Conservation (phyloP, 2,329 filamentous ascomycete genomes). For the Akanthomyces muscarius region DNA sequence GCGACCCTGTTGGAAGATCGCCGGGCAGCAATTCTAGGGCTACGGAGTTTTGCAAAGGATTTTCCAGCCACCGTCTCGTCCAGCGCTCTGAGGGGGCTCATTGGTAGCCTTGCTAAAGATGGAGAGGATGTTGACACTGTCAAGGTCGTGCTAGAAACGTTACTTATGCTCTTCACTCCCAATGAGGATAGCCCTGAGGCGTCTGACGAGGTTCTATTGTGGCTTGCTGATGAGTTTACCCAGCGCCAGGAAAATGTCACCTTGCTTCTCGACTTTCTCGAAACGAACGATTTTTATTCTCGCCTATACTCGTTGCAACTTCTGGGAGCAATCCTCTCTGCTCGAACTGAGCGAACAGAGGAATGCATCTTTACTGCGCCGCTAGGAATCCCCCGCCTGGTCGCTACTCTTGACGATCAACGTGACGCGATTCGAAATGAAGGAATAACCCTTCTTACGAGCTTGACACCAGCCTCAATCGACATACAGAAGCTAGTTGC, state of each 20-base stretch:
- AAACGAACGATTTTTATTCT: slow-evolving; percentile 82
- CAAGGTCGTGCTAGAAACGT: slow-evolving; percentile 89
- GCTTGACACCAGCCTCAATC: slow-evolving; percentile 77
- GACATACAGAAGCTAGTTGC: slow-evolving; percentile 94
- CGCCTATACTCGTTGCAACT: slow-evolving; percentile 88
- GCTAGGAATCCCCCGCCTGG: slow-evolving; percentile 80
- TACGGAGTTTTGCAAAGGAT: slow-evolving; percentile 93
- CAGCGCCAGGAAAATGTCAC: slow-evolving; percentile 97
- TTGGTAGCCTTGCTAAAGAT: slow-evolving; percentile 80
- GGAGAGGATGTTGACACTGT: slow-evolving; percentile 93
- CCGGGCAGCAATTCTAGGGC: slow-evolving; percentile 83
- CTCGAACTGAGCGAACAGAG: slow-evolving; percentile 85
- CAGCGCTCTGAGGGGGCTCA: slow-evolving; percentile 82
- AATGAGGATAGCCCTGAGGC: slow-evolving; percentile 77
- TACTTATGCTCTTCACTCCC: slow-evolving; percentile 83
- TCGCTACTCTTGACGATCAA: slow-evolving; percentile 76
- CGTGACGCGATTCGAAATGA: slow-evolving; percentile 87
- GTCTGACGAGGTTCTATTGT: slow-evolving; percentile 91
- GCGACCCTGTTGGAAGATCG: slow-evolving; percentile 93
- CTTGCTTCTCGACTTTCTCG: slow-evolving; percentile 81
- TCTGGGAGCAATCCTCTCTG: slow-evolving; percentile 77
- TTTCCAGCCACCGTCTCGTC: slow-evolving; percentile 95
- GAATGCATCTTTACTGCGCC: slow-evolving; percentile 90
- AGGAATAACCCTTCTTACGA: slow-evolving; percentile 79
- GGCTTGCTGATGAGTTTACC: slow-evolving; percentile 97